Percentiles rank a stretch among this genome's conserved stretches.
These are phyloP conservation scores for Coemansia sp. DNA, from an alignment of 192 early-diverging fungal genomes.

Conservation along the genomic window DNA sequence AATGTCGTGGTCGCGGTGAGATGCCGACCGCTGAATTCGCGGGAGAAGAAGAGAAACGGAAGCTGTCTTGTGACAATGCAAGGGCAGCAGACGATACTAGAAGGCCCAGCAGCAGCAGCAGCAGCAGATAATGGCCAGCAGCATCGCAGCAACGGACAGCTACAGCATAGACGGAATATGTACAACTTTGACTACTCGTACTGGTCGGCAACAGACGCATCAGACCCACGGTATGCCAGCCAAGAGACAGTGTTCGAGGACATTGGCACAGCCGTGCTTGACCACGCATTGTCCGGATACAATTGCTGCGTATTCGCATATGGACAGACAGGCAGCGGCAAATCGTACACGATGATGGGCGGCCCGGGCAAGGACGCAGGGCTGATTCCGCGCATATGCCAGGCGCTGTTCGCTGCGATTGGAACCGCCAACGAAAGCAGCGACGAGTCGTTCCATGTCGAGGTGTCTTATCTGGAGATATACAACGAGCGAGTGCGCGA, in stretches of 20 bases:
- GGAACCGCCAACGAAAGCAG: constrained; percentile 45
- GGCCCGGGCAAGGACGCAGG: constrained; percentile 62
- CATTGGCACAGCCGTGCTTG: constrained; percentile 73
- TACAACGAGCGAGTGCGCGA: constrained; percentile 85
- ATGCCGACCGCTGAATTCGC: constrained; percentile 73
- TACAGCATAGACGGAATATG: constrained; percentile 22
- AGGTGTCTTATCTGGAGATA: constrained; percentile 90
- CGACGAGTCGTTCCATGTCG: constrained; percentile 59
- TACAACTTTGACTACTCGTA: constrained; percentile 92
- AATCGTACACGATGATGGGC: constrained; percentile 70
- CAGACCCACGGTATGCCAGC: constrained; percentile 62
- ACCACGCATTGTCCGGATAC: constrained; percentile 87
- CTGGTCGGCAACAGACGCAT: constrained; percentile 71
- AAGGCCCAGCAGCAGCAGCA: not conserved
- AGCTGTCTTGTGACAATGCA: constrained; percentile 69
- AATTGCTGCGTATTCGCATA: constrained; percentile 93
- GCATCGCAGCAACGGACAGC: constrained; percentile 21
- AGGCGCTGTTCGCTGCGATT: constrained; percentile 62
- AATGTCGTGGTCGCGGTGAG: constrained; percentile 69
- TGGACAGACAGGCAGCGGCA: constrained; percentile 58
- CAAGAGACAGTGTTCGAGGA: constrained; percentile 75
- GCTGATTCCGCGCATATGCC: constrained; percentile 83
- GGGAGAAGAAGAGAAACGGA: constrained; percentile 66
- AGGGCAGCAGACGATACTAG: constrained; percentile 68
- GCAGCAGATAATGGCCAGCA: not conserved